Evolutionary conservation across 305 asterid genomes (phyloP).

Genomic region (Fraxinus albicans): DNA sequence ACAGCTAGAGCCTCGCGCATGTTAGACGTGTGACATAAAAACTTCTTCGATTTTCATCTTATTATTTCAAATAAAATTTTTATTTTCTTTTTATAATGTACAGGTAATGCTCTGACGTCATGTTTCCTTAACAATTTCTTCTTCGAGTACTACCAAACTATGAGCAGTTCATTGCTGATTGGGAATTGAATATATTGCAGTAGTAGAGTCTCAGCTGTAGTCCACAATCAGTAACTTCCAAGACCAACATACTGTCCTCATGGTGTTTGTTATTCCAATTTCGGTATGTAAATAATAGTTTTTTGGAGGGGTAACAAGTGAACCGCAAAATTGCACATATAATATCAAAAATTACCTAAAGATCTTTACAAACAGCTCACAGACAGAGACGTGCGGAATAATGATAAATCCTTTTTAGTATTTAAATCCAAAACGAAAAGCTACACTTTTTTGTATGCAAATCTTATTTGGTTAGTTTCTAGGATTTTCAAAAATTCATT

Average conservation of each 20-base stretch:
- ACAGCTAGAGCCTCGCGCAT: background rate
- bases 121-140: background rate
- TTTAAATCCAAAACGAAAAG: background rate
- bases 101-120: background rate
- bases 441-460: background rate
- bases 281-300: background rate
- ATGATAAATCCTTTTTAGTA: background rate
- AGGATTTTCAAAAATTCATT: background rate
- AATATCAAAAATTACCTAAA: background rate
- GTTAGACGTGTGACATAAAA: background rate
- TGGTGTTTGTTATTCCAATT: background rate
- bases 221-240: background rate
- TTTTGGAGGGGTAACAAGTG: background rate
- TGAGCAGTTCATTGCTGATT: background rate
- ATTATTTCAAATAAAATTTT: background rate
- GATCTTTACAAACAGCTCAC: background rate
- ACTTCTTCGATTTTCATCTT: background rate
- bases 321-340: background rate
- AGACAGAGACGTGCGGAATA: background rate
- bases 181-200: background rate
- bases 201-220: background rate
- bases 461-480: background rate
- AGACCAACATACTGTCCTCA: background rate
- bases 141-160: background rate
- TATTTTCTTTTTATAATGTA: background rate